These are phyloP conservation scores for Rugosomyces carneus DNA, from an alignment of 1,284 basidiomycete genomes.

Conservation along the genomic window DNA sequence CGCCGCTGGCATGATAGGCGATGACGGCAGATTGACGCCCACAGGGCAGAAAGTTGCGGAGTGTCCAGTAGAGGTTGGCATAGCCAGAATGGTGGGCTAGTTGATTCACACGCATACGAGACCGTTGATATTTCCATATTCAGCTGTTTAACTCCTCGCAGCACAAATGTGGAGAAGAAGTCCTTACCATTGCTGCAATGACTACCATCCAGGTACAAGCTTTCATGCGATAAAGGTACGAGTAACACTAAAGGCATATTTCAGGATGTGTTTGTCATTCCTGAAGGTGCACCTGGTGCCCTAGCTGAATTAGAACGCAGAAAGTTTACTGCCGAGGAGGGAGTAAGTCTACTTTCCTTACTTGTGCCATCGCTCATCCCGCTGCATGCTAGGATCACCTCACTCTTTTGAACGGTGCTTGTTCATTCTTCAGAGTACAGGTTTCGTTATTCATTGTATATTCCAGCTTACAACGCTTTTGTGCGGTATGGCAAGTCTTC, in stretches of 20 bases:
- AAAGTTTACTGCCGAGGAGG: slow-evolving; percentile 97
- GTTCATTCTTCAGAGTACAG: neutral
- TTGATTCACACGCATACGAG: neutral
- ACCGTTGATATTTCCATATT: slow-evolving; percentile 17
- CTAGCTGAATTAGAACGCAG: slow-evolving; percentile 85
- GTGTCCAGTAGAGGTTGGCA: slow-evolving; percentile 94
- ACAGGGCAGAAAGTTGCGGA: slow-evolving; percentile 99
- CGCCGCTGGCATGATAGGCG: slow-evolving; percentile 92
- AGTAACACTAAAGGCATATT: neutral
- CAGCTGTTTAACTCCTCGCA: slow-evolving; percentile 84
- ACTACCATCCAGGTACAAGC: slow-evolving; percentile 78
- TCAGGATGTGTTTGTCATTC: slow-evolving; percentile 84
- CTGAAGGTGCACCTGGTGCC: slow-evolving; percentile 79
- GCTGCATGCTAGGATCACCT: slow-evolving; percentile 69
- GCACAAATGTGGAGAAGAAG: slow-evolving; percentile 86
- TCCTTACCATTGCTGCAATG: slow-evolving; percentile 95
- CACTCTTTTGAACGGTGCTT: slow-evolving; percentile 81
- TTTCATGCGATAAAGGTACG: neutral
- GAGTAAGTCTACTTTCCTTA: slow-evolving; percentile 40
- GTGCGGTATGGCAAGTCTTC: slow-evolving; percentile 74
- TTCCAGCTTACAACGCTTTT: slow-evolving; percentile 87
- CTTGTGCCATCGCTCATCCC: slow-evolving; percentile 5
- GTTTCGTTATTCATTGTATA: neutral
- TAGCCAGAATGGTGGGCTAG: slow-evolving; percentile 98
- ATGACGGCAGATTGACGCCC: slow-evolving; percentile 92